Percentiles rank a stretch among this genome's conserved stretches.
Evolutionary conservation across 164 flowering plant genomes (phyloP).

Genomic region (Akebia trifoliata): DNA sequence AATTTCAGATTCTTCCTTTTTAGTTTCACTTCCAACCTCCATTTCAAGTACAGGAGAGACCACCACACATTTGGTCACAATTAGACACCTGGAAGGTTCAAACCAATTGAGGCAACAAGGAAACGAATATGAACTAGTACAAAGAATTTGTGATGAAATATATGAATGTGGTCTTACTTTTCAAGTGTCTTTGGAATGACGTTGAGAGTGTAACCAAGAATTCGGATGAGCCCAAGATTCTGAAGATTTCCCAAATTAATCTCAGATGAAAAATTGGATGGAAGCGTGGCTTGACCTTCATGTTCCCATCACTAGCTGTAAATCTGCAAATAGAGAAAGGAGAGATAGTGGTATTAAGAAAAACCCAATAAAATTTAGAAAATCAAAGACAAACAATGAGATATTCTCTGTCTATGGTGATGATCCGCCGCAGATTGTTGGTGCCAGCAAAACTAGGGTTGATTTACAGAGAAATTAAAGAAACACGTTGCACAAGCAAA

Average conservation of each 20-base stretch:
- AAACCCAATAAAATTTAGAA: background rate
- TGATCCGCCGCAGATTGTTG: too few relatives aligned
- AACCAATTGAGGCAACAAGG: background rate
- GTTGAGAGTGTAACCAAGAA: constrained; percentile 70
- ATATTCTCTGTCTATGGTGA: too few relatives aligned
- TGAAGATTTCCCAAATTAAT: constrained; percentile 71
- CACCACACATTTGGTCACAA: constrained; percentile 57
- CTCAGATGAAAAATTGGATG: constrained; percentile 49
- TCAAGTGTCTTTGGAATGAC: constrained; percentile 69
- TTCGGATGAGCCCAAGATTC: constrained; percentile 68
- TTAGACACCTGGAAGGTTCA: constrained; percentile 21
- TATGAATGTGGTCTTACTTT: constrained; percentile 39
- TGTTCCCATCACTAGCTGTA: constrained; percentile 70
- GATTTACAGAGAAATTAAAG: too few relatives aligned
- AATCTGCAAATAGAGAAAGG: constrained; percentile 37
- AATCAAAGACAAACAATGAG: background rate
- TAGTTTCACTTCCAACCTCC: constrained; percentile 44
- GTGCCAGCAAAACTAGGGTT: too few relatives aligned
- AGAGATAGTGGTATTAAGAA: background rate
- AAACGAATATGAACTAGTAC: background rate
- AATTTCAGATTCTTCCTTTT: constrained; percentile 34
- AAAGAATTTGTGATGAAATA: background rate
- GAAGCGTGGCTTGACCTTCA: constrained; percentile 64
- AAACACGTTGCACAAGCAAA: too few relatives aligned
- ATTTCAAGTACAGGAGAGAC: constrained; percentile 76